Base-by-base conservation (phyloP, 805 yeast species). In the Tetrapisispora iriomotensis region DNA sequence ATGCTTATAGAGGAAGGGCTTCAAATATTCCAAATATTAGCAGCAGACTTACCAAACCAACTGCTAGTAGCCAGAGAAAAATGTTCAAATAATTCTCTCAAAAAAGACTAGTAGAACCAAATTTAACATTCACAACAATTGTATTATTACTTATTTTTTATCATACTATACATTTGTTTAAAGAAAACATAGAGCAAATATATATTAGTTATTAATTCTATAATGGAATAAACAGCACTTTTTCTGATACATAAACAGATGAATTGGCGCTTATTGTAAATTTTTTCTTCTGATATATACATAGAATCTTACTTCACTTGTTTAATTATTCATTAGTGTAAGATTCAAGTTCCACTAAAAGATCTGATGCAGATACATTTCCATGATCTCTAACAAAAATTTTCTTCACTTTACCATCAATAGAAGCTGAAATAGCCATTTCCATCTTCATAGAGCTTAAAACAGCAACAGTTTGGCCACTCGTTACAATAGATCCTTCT, bases 391-490 rank as follows among this genome's bases (percentile, higher is more conserved):
- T 79, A 48, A 86, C 82, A 37, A 71, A 62, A 17, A 90, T 71
- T 19, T 79, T 82, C 33, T 80, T 78, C 44, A 90, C 75, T 56
- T 72, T 75, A 60, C 97, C 98, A 41, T 80, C 71, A 44, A 76
- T 82, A 38, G 94, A 94, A 19, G 97, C 88, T 60, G 85, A 75
- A 53, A 88, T 87, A 36, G 88, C 92, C 96, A 90, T 90, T 71
- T 90, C 97, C 97, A 88, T 88, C 75, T 88, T 88, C 97, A 88
- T 88, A 48, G 97, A 97, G 58, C 87, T 77, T 59, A 88, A 73
- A 15, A 88, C 95, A 43, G 92, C 90, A 48, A 88, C 61, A 22
- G 95, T 88, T 58, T 88, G 95, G 47, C 97, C 97, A 74, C 86
- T 87, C 75, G 83, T 86, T 48, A 90, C 94, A 48, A 79, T 80